Conservation (phyloP, 2,329 filamentous ascomycete species). For the Incumbomyces delicatus region DNA sequence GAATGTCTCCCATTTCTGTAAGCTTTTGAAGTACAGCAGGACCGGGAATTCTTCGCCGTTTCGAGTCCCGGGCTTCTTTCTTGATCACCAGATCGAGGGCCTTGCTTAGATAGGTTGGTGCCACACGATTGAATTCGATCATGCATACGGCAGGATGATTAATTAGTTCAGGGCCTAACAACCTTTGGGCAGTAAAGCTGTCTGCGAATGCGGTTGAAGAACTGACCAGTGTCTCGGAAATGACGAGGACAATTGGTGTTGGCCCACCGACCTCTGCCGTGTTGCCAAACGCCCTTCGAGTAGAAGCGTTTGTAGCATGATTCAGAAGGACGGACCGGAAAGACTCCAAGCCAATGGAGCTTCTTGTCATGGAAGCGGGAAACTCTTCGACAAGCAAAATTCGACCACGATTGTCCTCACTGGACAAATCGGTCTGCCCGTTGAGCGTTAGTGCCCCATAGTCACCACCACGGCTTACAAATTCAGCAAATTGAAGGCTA, state of each 20-base stretch:
- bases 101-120: conserved; percentile 73
- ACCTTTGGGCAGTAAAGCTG: conserved; percentile 82
- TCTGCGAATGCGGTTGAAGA: conserved; percentile 77
- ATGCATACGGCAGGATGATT: conserved; percentile 67
- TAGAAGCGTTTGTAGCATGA: conserved; percentile 52
- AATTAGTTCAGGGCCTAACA: conserved; percentile 78
- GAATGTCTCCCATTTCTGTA: conserved; percentile 80
- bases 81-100: conserved; percentile 71
- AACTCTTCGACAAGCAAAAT: conserved; percentile 75
- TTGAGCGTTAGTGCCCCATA: conserved; percentile 60
- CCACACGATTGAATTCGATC: conserved; percentile 90
- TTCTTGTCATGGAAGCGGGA: conserved; percentile 61
- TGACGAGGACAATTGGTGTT: conserved; percentile 73
- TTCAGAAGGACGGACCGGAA: conserved; percentile 68
- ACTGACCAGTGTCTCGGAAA: conserved; percentile 82
- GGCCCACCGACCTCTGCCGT: conserved; percentile 31
- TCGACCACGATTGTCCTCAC: conserved; percentile 27
- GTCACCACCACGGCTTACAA: conserved; percentile 69
- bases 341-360: conserved; percentile 53
- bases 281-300: conserved; percentile 35
- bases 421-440: conserved; percentile 14
- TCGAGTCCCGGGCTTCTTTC: conserved; percentile 75
- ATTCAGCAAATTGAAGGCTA: conserved; percentile 71
- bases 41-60: conserved; percentile 64
- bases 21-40: conserved; percentile 68